Base-by-base conservation (phyloP, 2,329 filamentous ascomycete species). In the Aspergillus carbonarius region DNA sequence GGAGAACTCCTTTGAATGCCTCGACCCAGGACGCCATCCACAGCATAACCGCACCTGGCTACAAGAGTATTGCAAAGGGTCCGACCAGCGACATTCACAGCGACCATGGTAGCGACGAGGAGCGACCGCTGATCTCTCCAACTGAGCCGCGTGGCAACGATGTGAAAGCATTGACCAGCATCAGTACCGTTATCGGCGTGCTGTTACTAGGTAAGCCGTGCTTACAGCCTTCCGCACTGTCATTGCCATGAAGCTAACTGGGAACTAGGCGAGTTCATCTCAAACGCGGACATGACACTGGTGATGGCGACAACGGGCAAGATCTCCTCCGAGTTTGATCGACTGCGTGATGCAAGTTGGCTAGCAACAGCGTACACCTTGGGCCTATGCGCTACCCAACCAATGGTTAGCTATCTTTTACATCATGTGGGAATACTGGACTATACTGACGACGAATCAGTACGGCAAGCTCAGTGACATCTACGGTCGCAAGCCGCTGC, bases 251-350 rank as follows among this genome's bases (percentile, higher is more conserved):
- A 40, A 20, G 40, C 59, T 5, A 6, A 56, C 48, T 9, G 10
- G 7, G 12, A 13, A 12, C 17, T 49, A 79, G 85, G 84, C 10
- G 84, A 88, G 13, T 90, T 91, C 63, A 83, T 89, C 12, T 82
- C 83, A 6, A 86, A 87, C 55, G 82, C 84, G 15, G 89, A 92
- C 66, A 74, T 77, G 0, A 87, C 85, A 1, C 75, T 91, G 0
- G 81, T 91, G 0, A 75, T 91, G 32, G 88, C 89, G 0, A 89
- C 88, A 0, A 85, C 88, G 58, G 82, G 83, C 0, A 78, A 77
- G 3, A 86, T 88, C 54, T 82, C 84, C 0, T 88, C 85, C 9
- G 82, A 87, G 55, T 88, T 88, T 64, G 76, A 82, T 54, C 78
- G 79, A 34, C 68, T 88, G 4, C 79, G 79, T 15, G 79, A 83